Evolutionary conservation across 2,329 filamentous ascomycete genomes (phyloP).

Genomic region (Teratosphaeria nubilosa): DNA sequence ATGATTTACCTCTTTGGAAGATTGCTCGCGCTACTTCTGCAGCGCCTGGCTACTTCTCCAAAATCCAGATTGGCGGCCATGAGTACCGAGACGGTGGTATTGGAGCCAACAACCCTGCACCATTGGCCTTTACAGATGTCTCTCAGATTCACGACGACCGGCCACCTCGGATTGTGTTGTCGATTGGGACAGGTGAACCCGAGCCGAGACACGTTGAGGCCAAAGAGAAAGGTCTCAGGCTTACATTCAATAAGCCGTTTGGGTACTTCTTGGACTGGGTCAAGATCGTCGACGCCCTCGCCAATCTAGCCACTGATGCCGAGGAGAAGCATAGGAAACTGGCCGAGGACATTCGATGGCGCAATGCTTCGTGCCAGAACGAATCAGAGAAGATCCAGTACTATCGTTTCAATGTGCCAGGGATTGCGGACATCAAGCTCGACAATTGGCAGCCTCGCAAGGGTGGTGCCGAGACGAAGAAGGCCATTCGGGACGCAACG

Average conservation of each 20-base stretch:
- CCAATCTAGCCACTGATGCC: neutral
- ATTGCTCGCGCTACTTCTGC: constrained; percentile 1
- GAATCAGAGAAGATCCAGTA: neutral
- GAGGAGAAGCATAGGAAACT: neutral
- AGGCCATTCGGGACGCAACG: neutral
- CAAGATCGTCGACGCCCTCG: neutral
- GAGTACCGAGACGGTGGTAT: constrained; percentile 1
- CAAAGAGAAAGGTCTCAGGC: neutral
- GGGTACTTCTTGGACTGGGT: neutral
- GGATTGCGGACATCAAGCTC: neutral
- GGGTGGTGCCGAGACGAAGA: neutral
- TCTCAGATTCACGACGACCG: neutral
- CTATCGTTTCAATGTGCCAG: neutral
- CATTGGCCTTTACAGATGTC: neutral
- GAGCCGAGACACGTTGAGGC: neutral
- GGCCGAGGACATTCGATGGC: neutral
- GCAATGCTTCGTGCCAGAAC: neutral
- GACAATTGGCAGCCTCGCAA: neutral
- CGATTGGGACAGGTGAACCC: neutral
- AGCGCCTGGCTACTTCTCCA: neutral
- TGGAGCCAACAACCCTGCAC: constrained; percentile 1
- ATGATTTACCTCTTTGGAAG: neutral
- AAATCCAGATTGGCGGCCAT: neutral
- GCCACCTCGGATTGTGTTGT: neutral
- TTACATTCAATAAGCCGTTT: neutral